Percentiles rank a stretch among this genome's conserved stretches.
Evolutionary conservation across 2,329 filamentous ascomycete genomes (phyloP).

Genomic region (Colletotrichum tropicicola): DNA sequence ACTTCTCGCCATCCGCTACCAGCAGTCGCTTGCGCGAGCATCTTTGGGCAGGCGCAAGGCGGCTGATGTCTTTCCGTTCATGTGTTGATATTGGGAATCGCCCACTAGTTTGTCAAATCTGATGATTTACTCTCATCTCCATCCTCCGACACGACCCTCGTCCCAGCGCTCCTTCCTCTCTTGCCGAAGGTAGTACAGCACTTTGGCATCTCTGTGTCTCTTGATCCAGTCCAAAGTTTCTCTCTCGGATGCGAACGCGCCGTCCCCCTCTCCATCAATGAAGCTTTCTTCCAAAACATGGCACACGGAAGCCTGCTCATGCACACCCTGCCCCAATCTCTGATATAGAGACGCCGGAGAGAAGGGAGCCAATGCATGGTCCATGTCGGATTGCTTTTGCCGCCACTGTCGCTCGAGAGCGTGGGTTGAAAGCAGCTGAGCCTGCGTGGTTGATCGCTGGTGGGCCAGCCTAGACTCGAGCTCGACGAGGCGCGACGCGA

Average conservation of each 20-base stretch:
- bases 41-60: too few relatives aligned
- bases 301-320: slow-evolving; percentile 85
- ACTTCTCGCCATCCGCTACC: too few relatives aligned
- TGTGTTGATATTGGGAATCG: too few relatives aligned
- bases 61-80: too few relatives aligned
- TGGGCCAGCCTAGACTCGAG: slow-evolving; percentile 66
- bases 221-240: slow-evolving; percentile 88
- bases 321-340: slow-evolving; percentile 76
- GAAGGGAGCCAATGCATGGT: slow-evolving; percentile 83
- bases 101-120: too few relatives aligned
- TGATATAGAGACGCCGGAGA: slow-evolving; percentile 89
- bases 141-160: slow-evolving; percentile 92
- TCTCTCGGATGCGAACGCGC: slow-evolving; percentile 71
- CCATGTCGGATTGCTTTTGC: slow-evolving; percentile 88
- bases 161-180: slow-evolving; percentile 96
- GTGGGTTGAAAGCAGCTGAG: slow-evolving; percentile 83
- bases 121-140: slow-evolving; percentile 76
- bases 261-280: slow-evolving; percentile 65
- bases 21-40: too few relatives aligned
- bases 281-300: slow-evolving; percentile 92
- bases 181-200: slow-evolving; percentile 79
- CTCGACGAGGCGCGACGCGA: slow-evolving; percentile 70
- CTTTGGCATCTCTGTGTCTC: slow-evolving; percentile 81
- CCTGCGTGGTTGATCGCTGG: slow-evolving; percentile 77
- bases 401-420: slow-evolving; percentile 93